Evolutionary conservation across 257 asterid genomes (phyloP), one percentile per base, ranked within the genome.

Genomic region (Rauvolfia tetraphylla): DNA sequence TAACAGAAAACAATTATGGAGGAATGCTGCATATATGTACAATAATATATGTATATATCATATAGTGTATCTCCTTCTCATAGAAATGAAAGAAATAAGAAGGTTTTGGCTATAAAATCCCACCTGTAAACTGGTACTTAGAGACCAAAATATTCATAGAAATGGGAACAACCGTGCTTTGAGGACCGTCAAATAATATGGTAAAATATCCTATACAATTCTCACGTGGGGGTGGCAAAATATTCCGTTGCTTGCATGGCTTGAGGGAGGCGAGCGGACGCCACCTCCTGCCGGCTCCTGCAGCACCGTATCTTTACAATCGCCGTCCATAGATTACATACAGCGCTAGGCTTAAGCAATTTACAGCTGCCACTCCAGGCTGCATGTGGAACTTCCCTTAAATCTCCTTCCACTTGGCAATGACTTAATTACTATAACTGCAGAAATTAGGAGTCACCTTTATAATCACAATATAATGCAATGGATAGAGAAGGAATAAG

Each of bases 191-290:
- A n/a, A n/a, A n/a, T n/a, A n/a, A n/a, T n/a, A n/a, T n/a, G n/a
- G n/a, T n/a, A n/a, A n/a, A n/a, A n/a, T n/a, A n/a, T n/a, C n/a
- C n/a, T n/a, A n/a, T n/a, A n/a, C 42, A 33, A 29, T 29, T 14
- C 22, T 63, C 69, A 63, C 69, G 69, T 63, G 69, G 69, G 44
- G 69, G 11, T 31, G 69, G 69, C 69, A 31, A 33, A 63, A 63
- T 63, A 33, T 31, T 63, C 42, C 17, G 23, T 4, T 13, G 23
- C 1, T 62, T 62, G 68, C 68, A 62, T 62, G 68, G 68, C 11
- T 13, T 15, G 68, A 4, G 68, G 10, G 17, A 12, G 10, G 67
- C 23, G 33, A 36, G 4, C 11, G 20, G 13, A 3, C 31, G 33
- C 38, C 38, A 4, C 34, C 67, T 3, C 33, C 20, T 0, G 68